Base-by-base conservation (phyloP, 768 basidiomycete species). In the Kwoniella newhampshirensis region DNA sequence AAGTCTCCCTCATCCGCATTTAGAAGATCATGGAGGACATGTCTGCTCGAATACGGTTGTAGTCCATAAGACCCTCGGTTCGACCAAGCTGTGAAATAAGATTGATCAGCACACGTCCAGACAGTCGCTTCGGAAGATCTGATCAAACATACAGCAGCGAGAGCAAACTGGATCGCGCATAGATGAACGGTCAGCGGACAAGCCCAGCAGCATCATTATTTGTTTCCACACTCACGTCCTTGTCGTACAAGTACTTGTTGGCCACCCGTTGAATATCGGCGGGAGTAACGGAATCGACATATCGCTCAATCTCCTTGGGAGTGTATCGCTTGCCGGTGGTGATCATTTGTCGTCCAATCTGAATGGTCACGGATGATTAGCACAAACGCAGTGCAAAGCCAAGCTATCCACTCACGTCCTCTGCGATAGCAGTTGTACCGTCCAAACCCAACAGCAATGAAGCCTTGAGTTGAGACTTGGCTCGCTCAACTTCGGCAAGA, bases 381-480 rank as follows among this genome's bases (percentile, higher is more conserved):
- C 13, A 32, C 32, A 32, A 13, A 32, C 32, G n/a, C n/a, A n/a
- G n/a, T n/a, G n/a, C n/a, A n/a, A n/a, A n/a, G n/a, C 18, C 27
- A 21, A 41, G 20, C 21, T 2, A 39, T 13, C 11, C 18, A 74
- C 75, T 70, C 50, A 76, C 75, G 71, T 99, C 96, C 81, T 99
- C 96, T 30, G 96, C 94, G 60, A 93, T 83, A 50, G 92, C 91
- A 28, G 92, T 97, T 17, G 91, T 88, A n/a, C 96, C 96, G 68
- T 98, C 96, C 40, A 98, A 81, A 57, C 86, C 82, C 47, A 99
- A 84, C 40, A 99, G 81, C 64, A 98, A 80, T 54, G 86, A 87
- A 50, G 94, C 93, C 82, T 98, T 99, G 67, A 98, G 85, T 80
- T 98, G 96, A 74, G 88, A 91, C 84, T 99, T 99, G 49, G 94